Evolutionary conservation across 23 red algal species (phyloP), one percentile per base, ranked within the genome.

Genomic region (Gracilaria gracilis): DNA sequence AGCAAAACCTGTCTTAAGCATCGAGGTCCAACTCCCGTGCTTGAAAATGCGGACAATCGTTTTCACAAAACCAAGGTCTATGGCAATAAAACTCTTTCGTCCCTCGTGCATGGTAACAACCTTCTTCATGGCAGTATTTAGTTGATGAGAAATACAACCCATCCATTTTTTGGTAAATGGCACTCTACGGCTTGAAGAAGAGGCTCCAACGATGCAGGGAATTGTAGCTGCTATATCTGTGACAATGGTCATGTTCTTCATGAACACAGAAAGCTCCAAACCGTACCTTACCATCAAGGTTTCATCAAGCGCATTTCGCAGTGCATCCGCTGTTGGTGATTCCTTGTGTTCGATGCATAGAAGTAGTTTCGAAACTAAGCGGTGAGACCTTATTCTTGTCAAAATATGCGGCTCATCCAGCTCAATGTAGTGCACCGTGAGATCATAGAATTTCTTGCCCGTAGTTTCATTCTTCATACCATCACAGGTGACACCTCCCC

Each of bases 81-180:
- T 33, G 34, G 46, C 66, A 62, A 89, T 59, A 9, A 27, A 11
- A 28, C 48, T 76, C 42, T 11, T 46, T 7, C 53, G 21, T 4
- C 7, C 4, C 12, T 5, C 0, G 0, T n/a, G 6, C 0, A 35
- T 47, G 0, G 78, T 0, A 32, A 61, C 70, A 57, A 0, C 0
- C 13, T 89, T 23, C 48, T 89, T 79, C 67, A 89, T 89, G 23
- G 54, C 85, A 4, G 85, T 76, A 66, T 79, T 79, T 14, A 79
- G 6, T 20, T 58, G 66, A 64, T 77, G 85, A 28, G 69, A 89
- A 89, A 50, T 77, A 40, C 66, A 79, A 0, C 49, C 40, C 66
- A 57, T 78, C 25, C 85, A 89, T 62, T 79, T 76, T 9, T 89
- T 3, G 28, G 15, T 50, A 24, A 54, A 78, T 25, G 65, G 29